Evolutionary conservation across 371 early-diverging fungal species (phyloP).

Genomic region (Rhizopus microsporus): DNA sequence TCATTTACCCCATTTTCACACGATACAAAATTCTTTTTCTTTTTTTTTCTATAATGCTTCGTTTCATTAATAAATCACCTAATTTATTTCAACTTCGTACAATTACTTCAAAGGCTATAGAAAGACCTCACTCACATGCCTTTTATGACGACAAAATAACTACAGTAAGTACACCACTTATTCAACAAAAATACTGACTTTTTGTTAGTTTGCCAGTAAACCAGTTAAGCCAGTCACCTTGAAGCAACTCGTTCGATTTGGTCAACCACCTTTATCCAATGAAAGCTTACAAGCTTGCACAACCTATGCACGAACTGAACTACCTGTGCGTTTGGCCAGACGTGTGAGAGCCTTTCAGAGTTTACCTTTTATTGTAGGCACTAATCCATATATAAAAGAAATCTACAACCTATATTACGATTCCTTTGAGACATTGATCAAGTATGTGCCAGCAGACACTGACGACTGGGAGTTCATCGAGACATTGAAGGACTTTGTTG

Average conservation of each 20-base stretch:
- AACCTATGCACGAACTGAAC: constrained; percentile 71
- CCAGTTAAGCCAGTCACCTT: constrained; percentile 79
- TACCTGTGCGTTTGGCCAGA: constrained; percentile 83
- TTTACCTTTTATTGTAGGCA: constrained; percentile 89
- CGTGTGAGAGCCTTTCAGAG: constrained; percentile 82
- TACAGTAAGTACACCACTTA: constrained; percentile 24
- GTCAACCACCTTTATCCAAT: constrained; percentile 57
- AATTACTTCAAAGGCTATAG: constrained; percentile 28
- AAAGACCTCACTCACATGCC: constrained; percentile 34
- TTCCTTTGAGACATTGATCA: constrained; percentile 71
- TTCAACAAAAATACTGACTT: not conserved
- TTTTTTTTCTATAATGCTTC: constrained; percentile 12
- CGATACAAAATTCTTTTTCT: not conserved
- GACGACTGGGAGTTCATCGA: constrained; percentile 63
- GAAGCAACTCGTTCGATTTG: constrained; percentile 73
- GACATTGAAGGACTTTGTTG: constrained; percentile 71
- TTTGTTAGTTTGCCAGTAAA: constrained; percentile 53
- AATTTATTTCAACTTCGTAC: constrained; percentile 1
- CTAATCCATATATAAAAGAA: constrained; percentile 82
- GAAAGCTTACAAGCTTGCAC: constrained; percentile 54
- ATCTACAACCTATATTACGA: constrained; percentile 83
- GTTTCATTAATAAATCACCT: constrained; percentile 4
- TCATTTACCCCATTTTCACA: not conserved
- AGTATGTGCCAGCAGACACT: constrained; percentile 49
- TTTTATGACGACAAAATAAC: constrained; percentile 53